phyloP scores from a whole-genome alignment of 2,329 filamentous ascomycete species.

The Lasiodiplodia hormozganensis region DNA sequence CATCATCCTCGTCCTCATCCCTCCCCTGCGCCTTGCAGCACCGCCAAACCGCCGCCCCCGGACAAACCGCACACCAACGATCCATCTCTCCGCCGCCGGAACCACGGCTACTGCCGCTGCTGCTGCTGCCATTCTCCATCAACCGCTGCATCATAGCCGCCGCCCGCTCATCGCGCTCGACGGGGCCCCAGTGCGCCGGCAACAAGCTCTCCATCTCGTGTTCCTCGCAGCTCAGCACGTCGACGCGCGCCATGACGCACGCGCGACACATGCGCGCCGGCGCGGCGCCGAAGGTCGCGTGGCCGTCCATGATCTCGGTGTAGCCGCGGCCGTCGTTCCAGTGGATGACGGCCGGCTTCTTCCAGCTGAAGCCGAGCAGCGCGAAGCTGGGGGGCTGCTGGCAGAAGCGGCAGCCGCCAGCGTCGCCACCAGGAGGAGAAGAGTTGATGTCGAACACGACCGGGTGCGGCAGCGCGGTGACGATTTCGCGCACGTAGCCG shows the following conservation, averaged over 20 bases:
- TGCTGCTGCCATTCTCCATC: neutral
- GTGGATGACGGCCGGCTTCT: conserved; percentile 44
- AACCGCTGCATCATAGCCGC: conserved; percentile 20
- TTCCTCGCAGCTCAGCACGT: conserved; percentile 39
- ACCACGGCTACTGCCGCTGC: too few species aligned
- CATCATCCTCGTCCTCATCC: neutral
- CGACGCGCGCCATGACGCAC: conserved; percentile 40
- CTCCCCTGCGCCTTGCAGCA: conserved; percentile 34
- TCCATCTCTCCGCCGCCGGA: neutral
- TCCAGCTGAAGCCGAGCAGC: conserved; percentile 47
- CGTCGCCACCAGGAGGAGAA: conserved; percentile 12
- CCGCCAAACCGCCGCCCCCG: conserved; percentile 42
- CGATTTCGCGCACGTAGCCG: conserved; percentile 41
- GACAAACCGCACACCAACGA: conserved; percentile 47
- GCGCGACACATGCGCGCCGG: conserved; percentile 44
- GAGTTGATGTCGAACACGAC: conserved; percentile 42
- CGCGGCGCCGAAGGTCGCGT: conserved; percentile 40
- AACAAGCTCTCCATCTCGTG: neutral
- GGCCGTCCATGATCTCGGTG: conserved; percentile 49
- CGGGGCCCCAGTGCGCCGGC: neutral
- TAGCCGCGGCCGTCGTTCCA: conserved; percentile 46
- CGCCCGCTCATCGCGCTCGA: neutral
- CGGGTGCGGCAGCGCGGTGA: conserved; percentile 51
- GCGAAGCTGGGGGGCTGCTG: conserved; percentile 44
- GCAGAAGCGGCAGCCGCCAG: conserved; percentile 51